Conservation (phyloP, 352 stramenopile genomes). For the Phytophthora pseudosyringae region DNA sequence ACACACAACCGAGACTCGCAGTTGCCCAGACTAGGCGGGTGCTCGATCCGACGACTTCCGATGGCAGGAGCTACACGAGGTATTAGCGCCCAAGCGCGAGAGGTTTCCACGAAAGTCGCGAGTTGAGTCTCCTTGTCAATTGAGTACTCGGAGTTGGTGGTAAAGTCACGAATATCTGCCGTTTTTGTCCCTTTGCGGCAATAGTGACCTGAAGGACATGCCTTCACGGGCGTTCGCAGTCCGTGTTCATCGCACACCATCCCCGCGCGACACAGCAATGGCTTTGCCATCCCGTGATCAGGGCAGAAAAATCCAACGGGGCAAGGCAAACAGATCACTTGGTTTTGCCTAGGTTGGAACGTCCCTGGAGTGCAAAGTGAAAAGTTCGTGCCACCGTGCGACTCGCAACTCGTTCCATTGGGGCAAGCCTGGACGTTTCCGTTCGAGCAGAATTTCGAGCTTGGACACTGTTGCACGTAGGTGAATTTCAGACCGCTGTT, state of each 20-base stretch:
- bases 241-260: constrained; percentile 94
- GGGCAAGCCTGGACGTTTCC: constrained; percentile 73
- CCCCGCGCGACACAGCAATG: constrained; percentile 91
- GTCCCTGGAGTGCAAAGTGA: constrained; percentile 92
- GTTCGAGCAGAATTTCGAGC: constrained; percentile 64
- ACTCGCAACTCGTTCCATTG: constrained; percentile 87
- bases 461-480: constrained; percentile 73
- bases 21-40: constrained; percentile 55
- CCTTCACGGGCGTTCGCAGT: constrained; percentile 74
- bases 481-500: constrained; percentile 69
- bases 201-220: constrained; percentile 94
- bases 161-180: constrained; percentile 66
- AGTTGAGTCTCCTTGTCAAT: constrained; percentile 74
- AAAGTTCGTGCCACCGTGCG: constrained; percentile 86
- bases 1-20: constrained; percentile 65
- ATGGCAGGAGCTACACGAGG: constrained; percentile 54
- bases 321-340: constrained; percentile 88
- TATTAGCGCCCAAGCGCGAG: constrained; percentile 58
- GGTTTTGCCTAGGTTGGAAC: constrained; percentile 92
- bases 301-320: constrained; percentile 96
- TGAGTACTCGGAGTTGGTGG: constrained; percentile 57
- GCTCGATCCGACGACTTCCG: constrained; percentile 64
- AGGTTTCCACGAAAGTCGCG: constrained; percentile 57
- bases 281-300: constrained; percentile 88
- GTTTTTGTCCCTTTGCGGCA: constrained; percentile 95